Conservation (phyloP, 495 filamentous ascomycete species). For the Letharia columbiana region DNA sequence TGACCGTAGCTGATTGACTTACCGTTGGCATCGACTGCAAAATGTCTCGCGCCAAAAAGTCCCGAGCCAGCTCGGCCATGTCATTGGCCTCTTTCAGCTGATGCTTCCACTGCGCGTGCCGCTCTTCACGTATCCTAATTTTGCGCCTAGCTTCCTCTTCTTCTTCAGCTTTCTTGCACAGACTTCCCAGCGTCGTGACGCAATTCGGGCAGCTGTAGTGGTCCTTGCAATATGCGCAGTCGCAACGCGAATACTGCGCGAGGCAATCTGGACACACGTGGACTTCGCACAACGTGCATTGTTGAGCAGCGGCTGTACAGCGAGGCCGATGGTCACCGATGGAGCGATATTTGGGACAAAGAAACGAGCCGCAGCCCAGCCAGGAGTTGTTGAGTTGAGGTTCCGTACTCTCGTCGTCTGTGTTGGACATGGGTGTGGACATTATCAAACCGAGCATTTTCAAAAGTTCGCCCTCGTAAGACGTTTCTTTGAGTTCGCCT, state of each 20-base stretch:
- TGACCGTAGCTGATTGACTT: not conserved
- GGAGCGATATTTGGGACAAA: constrained; percentile 44
- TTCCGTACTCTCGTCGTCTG: constrained; percentile 10
- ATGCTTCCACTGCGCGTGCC: constrained; percentile 12
- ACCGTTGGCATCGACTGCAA: not conserved
- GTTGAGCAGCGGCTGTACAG: constrained; percentile 41
- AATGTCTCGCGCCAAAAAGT: not conserved
- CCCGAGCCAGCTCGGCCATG: constrained; percentile 31
- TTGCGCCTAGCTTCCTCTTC: constrained; percentile 31
- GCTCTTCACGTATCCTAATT: constrained; percentile 21
- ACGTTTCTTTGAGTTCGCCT: constrained; percentile 10
- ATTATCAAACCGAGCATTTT: constrained; percentile 17
- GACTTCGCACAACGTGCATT: constrained; percentile 48
- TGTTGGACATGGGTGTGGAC: constrained; percentile 18
- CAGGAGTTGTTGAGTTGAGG: constrained; percentile 36
- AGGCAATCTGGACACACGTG: constrained; percentile 50
- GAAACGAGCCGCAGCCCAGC: constrained; percentile 52
- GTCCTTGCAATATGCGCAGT: constrained; percentile 45
- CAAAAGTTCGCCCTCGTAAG: constrained; percentile 9
- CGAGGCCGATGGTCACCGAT: constrained; percentile 44
- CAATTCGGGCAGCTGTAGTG: constrained; percentile 50
- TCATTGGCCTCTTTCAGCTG: constrained; percentile 44
- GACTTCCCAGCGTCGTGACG: constrained; percentile 33
- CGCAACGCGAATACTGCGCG: constrained; percentile 39
- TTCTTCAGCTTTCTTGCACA: constrained; percentile 38